phyloP scores from a whole-genome alignment of 352 stramenopile genomes.

The Pythium grandisporangium region DNA sequence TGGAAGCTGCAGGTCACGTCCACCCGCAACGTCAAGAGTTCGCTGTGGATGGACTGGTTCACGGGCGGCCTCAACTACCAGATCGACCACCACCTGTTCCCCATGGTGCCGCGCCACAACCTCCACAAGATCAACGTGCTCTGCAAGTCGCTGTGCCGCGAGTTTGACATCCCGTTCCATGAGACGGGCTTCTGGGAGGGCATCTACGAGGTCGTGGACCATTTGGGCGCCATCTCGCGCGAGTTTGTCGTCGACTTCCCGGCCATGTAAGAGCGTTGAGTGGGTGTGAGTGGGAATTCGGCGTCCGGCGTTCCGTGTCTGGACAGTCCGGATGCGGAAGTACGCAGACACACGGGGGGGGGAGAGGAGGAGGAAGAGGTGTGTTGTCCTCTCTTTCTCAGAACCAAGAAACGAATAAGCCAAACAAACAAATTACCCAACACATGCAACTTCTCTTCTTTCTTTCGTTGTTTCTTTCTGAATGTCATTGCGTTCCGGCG shows the following conservation, averaged over 20 bases:
- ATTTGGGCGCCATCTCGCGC: constrained; percentile 89
- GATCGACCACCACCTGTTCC: constrained; percentile 99
- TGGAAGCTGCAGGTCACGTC: constrained; percentile 98
- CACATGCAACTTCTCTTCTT: no score
- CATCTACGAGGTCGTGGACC: constrained; percentile 91
- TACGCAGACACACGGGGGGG: no score
- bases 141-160: constrained; percentile 95
- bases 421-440: no score
- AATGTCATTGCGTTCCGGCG: no score
- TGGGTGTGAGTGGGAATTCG: no score
- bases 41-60: constrained; percentile 97
- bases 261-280: constrained; percentile 99
- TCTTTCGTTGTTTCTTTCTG: no score
- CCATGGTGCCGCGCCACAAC: constrained; percentile 95
- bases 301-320: no score
- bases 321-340: no score
- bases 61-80: constrained; percentile 98
- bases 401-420: no score
- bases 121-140: constrained; percentile 90
- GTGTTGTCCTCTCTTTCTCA: no score
- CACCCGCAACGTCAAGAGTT: constrained; percentile 93
- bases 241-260: constrained; percentile 96
- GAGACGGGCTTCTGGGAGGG: constrained; percentile 92
- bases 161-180: constrained; percentile 95
- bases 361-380: no score